These are phyloP conservation scores for Dictyophora rubrovolvata DNA, from an alignment of 768 basidiomycete genomes.

Conservation along the genomic window DNA sequence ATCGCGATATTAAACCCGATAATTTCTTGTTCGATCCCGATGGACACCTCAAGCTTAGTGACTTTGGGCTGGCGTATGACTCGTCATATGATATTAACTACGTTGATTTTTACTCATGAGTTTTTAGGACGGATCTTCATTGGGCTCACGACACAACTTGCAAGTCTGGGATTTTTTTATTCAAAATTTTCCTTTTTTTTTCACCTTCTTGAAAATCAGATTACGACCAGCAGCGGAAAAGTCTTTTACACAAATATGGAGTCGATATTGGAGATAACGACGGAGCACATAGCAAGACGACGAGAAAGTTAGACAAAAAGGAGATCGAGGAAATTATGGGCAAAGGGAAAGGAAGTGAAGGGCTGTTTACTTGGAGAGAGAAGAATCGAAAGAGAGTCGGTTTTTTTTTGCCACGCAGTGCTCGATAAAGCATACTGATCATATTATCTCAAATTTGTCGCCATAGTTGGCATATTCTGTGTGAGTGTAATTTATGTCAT, in stretches of 20 bases:
- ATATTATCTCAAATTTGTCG: constrained; percentile 8
- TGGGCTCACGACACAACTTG: constrained; percentile 97
- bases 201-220: constrained; percentile 35
- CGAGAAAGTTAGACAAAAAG: constrained; percentile 68
- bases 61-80: constrained; percentile 91
- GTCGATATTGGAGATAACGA: constrained; percentile 83
- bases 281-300: constrained; percentile 57
- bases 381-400: constrained; percentile 82
- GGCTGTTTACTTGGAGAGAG: constrained; percentile 93
- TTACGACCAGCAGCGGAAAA: constrained; percentile 87
- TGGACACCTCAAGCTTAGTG: constrained; percentile 90
- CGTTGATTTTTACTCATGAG: background rate
- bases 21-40: constrained; percentile 90
- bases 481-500: constrained; percentile 32
- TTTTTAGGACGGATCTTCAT: constrained; percentile 72
- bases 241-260: constrained; percentile 84
- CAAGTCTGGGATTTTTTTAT: constrained; percentile 25
- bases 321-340: constrained; percentile 82
- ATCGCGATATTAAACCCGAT: constrained; percentile 95
- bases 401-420: constrained; percentile 19
- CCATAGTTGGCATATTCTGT: constrained; percentile 76
- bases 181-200: constrained; percentile 9
- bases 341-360: constrained; percentile 61
- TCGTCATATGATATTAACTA: constrained; percentile 12
- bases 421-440: constrained; percentile 16